Percentiles rank a stretch among this genome's conserved stretches.
Conservation (phyloP, 2,329 filamentous ascomycete species). For the Trichoderma sp. region DNA sequence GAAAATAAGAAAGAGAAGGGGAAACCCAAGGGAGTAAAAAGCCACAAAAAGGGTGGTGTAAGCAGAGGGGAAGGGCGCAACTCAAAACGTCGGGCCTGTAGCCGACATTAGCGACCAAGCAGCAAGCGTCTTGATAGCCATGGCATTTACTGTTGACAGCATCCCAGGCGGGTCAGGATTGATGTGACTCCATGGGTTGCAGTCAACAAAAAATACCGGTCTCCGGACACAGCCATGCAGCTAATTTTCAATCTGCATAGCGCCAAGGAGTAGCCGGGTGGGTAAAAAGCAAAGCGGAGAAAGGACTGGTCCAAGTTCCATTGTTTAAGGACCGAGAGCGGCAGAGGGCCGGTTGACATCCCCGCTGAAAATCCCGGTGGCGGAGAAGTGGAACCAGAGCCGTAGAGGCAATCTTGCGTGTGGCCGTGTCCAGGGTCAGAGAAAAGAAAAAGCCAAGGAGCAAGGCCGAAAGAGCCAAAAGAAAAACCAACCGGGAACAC, state of each 20-base stretch:
- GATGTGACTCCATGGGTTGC: constrained; percentile 3
- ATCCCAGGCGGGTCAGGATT: neutral
- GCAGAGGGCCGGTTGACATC: neutral
- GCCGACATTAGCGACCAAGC: neutral
- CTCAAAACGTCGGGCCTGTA: neutral
- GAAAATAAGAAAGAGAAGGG: neutral
- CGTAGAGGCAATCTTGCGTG: neutral
- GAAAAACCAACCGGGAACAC: neutral
- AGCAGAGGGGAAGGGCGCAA: neutral
- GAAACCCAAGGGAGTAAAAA: neutral
- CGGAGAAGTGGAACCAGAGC: constrained; percentile 24
- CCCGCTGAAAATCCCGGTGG: constrained; percentile 11
- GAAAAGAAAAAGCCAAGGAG: neutral
- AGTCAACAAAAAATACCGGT: constrained; percentile 13
- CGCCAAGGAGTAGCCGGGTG: constrained; percentile 22
- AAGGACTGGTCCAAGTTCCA: constrained; percentile 12
- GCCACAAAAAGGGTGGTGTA: neutral
- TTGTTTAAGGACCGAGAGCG: constrained; percentile 3
- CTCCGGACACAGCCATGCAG: neutral
- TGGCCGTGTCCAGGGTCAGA: neutral
- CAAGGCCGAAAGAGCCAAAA: neutral
- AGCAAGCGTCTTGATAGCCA: neutral
- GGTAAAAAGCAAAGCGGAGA: constrained; percentile 19
- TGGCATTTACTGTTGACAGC: constrained; percentile 15
- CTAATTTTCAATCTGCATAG: constrained; percentile 14